Conservation (phyloP, 1,284 basidiomycete species). For the Naganishia sp. region DNA sequence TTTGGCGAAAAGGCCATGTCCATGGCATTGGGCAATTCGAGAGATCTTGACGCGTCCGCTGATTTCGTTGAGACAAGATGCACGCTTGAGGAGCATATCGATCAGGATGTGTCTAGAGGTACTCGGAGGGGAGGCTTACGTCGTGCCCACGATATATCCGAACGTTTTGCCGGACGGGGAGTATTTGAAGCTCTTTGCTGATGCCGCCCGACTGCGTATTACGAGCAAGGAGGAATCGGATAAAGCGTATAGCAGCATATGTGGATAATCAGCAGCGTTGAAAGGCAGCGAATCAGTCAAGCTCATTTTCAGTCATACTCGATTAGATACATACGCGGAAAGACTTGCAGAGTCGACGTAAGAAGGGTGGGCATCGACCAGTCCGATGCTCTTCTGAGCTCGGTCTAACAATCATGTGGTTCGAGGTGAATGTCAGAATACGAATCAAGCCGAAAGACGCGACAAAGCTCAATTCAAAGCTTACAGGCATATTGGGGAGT, state of each 20-base stretch:
- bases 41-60: conserved; percentile 38
- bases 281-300: neutral
- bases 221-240: conserved; percentile 57
- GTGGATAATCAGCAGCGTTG: neutral
- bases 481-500: conserved; percentile 25
- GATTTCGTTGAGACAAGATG: conserved; percentile 41
- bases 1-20: conserved; percentile 90
- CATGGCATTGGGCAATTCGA: conserved; percentile 66
- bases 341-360: conserved; percentile 72
- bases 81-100: conserved; percentile 38
- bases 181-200: conserved; percentile 73
- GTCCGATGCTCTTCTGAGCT: conserved; percentile 87
- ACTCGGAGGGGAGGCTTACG: conserved; percentile 58
- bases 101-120: conserved; percentile 48
- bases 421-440: neutral
- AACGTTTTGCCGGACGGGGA: conserved; percentile 83
- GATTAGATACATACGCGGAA: conserved; percentile 54
- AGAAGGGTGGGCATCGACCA: conserved; percentile 77
- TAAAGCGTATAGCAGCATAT: too few relatives aligned
- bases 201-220: conserved; percentile 48
- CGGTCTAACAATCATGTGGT: conserved; percentile 57
- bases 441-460: neutral
- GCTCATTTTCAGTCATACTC: neutral
- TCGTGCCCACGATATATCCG: conserved; percentile 75
- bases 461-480: neutral